phyloP scores from a whole-genome alignment of 495 filamentous ascomycete genomes.

The Penicillium odoratum region DNA sequence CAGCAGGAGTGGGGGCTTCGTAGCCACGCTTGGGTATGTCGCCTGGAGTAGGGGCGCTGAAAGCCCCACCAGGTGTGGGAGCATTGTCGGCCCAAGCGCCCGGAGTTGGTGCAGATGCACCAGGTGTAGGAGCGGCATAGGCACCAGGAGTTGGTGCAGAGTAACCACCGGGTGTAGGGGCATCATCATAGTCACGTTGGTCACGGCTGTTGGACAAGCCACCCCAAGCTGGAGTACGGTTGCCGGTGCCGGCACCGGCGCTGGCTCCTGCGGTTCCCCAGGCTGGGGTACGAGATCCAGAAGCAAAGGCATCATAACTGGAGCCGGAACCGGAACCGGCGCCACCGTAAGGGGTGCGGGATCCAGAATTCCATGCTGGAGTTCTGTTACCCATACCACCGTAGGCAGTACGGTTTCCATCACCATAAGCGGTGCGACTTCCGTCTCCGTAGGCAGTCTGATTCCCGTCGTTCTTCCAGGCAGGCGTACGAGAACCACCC shows the following conservation, averaged over 20 bases:
- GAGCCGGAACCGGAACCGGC: conserved; percentile 27
- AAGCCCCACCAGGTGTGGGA: conserved; percentile 60
- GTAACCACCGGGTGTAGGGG: conserved; percentile 74
- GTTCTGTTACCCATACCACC: conserved; percentile 55
- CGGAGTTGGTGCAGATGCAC: conserved; percentile 77
- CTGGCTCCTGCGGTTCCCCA: conserved; percentile 53
- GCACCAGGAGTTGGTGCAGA: conserved; percentile 52
- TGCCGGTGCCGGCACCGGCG: conserved; percentile 53
- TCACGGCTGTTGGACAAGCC: conserved; percentile 24
- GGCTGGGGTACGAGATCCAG: conserved; percentile 73
- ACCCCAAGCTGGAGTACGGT: conserved; percentile 54
- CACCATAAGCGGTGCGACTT: conserved; percentile 76
- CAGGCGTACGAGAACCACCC: conserved; percentile 66
- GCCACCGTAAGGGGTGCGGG: conserved; percentile 69
- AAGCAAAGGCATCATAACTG: conserved; percentile 66
- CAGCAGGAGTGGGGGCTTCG: conserved; percentile 61
- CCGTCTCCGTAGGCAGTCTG: conserved; percentile 84
- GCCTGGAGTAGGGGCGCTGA: conserved; percentile 61
- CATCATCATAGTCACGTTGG: conserved; percentile 52
- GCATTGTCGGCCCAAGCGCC: conserved; percentile 64
- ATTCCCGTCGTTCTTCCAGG: conserved; percentile 71
- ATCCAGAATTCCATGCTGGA: conserved; percentile 59
- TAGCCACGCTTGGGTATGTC: conserved; percentile 44
- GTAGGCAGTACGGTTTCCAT: conserved; percentile 75
- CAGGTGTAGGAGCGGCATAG: conserved; percentile 67